Evolutionary conservation across 2,329 filamentous ascomycete genomes (phyloP).

Genomic region (Diaporthe citrichinensis): DNA sequence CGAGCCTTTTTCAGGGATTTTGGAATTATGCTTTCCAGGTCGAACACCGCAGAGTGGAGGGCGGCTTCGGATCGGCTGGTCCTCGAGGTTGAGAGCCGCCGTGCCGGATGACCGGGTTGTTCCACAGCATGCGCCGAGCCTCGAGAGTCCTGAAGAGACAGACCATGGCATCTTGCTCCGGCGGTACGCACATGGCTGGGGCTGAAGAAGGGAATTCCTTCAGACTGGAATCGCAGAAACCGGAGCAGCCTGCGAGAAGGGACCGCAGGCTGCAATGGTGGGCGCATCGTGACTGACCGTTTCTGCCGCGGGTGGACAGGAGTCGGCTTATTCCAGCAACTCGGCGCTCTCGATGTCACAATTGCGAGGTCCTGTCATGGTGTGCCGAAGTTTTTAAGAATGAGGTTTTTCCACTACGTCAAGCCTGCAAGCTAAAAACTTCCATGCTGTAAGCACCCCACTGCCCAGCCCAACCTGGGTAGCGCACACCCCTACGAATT

Average conservation of each 20-base stretch:
- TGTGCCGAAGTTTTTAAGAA: conserved; percentile 12
- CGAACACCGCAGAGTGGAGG: conserved; percentile 44
- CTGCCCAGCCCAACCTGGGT: background rate
- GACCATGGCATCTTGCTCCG: conserved; percentile 5
- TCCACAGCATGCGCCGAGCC: background rate
- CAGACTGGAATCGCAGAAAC: conserved; percentile 80
- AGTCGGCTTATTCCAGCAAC: conserved; percentile 29
- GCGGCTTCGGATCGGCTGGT: conserved; percentile 20
- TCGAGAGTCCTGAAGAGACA: background rate
- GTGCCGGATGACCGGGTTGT: background rate
- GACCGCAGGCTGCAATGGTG: conserved; percentile 59
- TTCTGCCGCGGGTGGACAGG: conserved; percentile 8
- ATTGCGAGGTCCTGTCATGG: conserved; percentile 9
- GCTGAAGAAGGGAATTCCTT: conserved; percentile 67
- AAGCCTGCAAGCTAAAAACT: conserved; percentile 33
- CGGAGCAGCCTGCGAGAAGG: conserved; percentile 74
- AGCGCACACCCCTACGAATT: background rate
- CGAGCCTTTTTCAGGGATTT: conserved; percentile 43
- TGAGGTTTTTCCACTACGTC: conserved; percentile 35
- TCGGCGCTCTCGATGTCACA: conserved; percentile 1
- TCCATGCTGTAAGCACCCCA: conserved; percentile 19
- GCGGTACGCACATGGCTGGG: conserved; percentile 51
- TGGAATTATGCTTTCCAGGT: conserved; percentile 47
- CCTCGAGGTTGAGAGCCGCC: conserved; percentile 29
- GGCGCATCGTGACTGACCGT: conserved; percentile 57